Base-by-base conservation (phyloP, 73 alveolate species). In the Uronychia setigera region DNA sequence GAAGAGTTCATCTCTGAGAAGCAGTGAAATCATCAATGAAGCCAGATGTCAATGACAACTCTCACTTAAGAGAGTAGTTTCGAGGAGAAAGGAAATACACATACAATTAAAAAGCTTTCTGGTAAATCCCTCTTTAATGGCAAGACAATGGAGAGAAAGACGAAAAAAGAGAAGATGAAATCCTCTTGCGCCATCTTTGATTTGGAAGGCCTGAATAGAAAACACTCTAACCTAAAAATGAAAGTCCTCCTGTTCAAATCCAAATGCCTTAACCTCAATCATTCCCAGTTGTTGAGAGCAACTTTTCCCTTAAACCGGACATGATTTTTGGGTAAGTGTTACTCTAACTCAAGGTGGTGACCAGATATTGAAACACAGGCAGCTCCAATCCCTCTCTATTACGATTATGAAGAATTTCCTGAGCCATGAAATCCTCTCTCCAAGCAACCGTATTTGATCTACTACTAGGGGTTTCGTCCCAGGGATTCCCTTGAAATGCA, bases 361-460 rank as follows among this genome's bases (percentile, higher is more conserved):
- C 78, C 94, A 80, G 79, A 67, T 5, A 80, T 83, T 74, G 33
- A 87, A 29, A 80, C 80, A 19, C 67, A 27, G 1, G 92, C 86
- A 9, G 92, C 88, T 1, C 95, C 95, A n/a, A 90, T 90, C 35
- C 95, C 95, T 32, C 80, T 90, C 32, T 90, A 90, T 80, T 90
- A 82, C 75, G 92, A 90, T 58, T 86, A 86, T 86, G 92, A 86
- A 46, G 33, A 46, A 35, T 86, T 79, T 33, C 80, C 74, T 1
- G 74, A 79, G 5, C 89, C 95, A 0, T 59, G 57, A 57, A 57
- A 59, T 27, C 89, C 83, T 1, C n/a, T 46, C 1, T 31, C 87
- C 35, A 76, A 77, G 60, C 88, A 84, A 35, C 85, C 34, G 57
- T 35, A 14, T 31, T 60, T 27, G 27, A 34, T 88, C 26, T 25